Base-by-base conservation (phyloP, 306 rosid genomes). In the Cotoneaster glaucophyllus region DNA sequence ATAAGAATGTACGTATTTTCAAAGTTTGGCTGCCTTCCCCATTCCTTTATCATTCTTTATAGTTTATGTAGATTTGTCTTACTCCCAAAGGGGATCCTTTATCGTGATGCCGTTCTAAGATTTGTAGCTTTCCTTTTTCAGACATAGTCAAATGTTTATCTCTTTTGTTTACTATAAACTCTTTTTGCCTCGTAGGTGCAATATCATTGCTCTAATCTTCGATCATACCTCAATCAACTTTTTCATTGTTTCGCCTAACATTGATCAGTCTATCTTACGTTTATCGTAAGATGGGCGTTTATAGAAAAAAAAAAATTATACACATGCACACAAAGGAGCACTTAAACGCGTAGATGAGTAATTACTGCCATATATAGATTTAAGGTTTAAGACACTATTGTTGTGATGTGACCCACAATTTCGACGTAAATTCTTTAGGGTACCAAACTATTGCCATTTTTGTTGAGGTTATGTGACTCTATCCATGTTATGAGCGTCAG, bases 181-280 rank as follows among this genome's bases (percentile, higher is more conserved):
- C 25, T 21, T 53, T 53, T 54, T 39, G 26, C 61, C 13, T 53
- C 31, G 48, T 54, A 54, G 64, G 75, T 54, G 64, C 50, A 53
- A n/a, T n/a, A 71, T 71, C 64, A 71, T 71, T 71, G 48, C 65
- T 71, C 64, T 70, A 29, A 70, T 70, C 74, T 50, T 26, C 18
- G 32, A 21, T 25, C 34, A 41, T 43, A 68, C 72, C 57, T 24
- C 19, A 26, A 8, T 28, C 21, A 4, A 62, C 66, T 28, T 62
- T 62, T 62, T 26, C n/a, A 11, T 58, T 58, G 50, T 21, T 65
- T 65, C 24, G 50, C 17, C 45, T 9, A 64, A 1, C 37, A 17
- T 64, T 39, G 44, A 39, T 65, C 70, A 11, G 44, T 65, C 29
- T 10, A n/a, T 29, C 31, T 4, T 0, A 58, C 1, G 6, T 58